A percentile compares a stretch with the other conserved stretches of the same genome.
phyloP scores from a whole-genome alignment of 2,329 filamentous ascomycete genomes.

The Cladosporium sp. region DNA sequence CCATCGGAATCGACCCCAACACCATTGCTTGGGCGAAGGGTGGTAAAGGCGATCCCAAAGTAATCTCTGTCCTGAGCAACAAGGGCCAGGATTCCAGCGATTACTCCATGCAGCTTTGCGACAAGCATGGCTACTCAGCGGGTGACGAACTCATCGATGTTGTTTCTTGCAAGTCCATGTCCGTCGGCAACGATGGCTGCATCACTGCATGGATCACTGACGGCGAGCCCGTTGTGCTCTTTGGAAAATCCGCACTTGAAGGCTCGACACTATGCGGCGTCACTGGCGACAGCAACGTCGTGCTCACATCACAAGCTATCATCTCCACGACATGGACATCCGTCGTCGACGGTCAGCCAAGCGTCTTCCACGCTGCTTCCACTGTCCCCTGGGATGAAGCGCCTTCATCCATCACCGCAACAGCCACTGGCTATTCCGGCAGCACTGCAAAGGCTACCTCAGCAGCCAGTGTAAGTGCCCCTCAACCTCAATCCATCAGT shows the following conservation, averaged over 20 bases:
- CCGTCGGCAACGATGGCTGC: constrained; percentile 13
- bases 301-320: constrained; percentile 8
- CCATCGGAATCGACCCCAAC: constrained; percentile 44
- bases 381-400: constrained; percentile 15
- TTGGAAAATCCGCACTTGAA: constrained; percentile 8
- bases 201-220: constrained; percentile 12
- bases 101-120: constrained; percentile 15
- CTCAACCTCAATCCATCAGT: constrained; percentile 11
- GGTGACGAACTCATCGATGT: constrained; percentile 16
- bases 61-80: constrained; percentile 43
- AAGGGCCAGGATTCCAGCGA: constrained; percentile 28
- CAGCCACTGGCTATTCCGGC: neutral
- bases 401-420: constrained; percentile 14
- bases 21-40: constrained; percentile 54
- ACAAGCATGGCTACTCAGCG: constrained; percentile 18
- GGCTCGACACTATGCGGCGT: constrained; percentile 18
- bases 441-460: neutral
- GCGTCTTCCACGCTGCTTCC: constrained; percentile 9
- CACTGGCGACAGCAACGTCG: constrained; percentile 9
- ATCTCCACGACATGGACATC: constrained; percentile 19
- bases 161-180: constrained; percentile 13
- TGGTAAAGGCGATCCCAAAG: constrained; percentile 26
- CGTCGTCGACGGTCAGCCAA: neutral
- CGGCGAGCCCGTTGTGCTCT: constrained; percentile 16
- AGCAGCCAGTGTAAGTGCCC: constrained; percentile 18